Base-by-base conservation (phyloP, 2,329 filamentous ascomycete genomes). In the Cordyceps cateniannulata region DNA sequence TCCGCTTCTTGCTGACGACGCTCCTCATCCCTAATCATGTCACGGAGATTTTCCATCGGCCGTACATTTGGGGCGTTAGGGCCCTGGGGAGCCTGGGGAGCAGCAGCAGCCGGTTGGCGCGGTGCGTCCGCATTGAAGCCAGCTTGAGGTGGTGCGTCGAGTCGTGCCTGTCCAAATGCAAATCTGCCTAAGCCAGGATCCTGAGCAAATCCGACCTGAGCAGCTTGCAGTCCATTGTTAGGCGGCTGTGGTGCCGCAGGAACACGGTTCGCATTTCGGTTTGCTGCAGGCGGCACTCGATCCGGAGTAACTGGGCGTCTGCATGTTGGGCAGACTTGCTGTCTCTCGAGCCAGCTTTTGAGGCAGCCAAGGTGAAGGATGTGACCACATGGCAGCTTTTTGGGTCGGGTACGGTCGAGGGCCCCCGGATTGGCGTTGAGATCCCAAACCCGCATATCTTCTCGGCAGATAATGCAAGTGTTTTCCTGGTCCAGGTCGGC, bases 291-390 rank as follows among this genome's bases (percentile, higher is more conserved):
- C 14, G 69, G 69, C n/a, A 63, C 63, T 40, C 70, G 70, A 44
- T 69, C 70, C 2, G 65, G 66, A 8, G 70, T 70, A 18, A 96
- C 95, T 18, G 93, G 87, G 55, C 90, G 85, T 67, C 95, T 86
- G 72, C 95, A 99, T 2, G 92, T 99, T 7, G 95, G 95, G 71
- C 95, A 99, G 38, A 96, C 93, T 76, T 99, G 95, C 73, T 99
- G 95, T 65, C 95, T 83, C 77, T 99, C 95, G 29, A 99, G 82
- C 95, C 95, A 99, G 72, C 93, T 96, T 74, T 95, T 91, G 62
- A 99, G 83, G 72, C 95, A 99, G 52, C 92, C 89, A 65, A 97
- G 89, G 73, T 99, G 95, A 44, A 99, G 77, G 44, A 98, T 95
- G 70, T 99, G 95, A 5, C 93, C 93, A 73, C 95, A 99, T 0